A percentile compares a stretch with the other conserved stretches of the same genome.
These are phyloP conservation scores for Apiotrichum domesticum DNA, from an alignment of 1,284 basidiomycete genomes.

Conservation along the genomic window DNA sequence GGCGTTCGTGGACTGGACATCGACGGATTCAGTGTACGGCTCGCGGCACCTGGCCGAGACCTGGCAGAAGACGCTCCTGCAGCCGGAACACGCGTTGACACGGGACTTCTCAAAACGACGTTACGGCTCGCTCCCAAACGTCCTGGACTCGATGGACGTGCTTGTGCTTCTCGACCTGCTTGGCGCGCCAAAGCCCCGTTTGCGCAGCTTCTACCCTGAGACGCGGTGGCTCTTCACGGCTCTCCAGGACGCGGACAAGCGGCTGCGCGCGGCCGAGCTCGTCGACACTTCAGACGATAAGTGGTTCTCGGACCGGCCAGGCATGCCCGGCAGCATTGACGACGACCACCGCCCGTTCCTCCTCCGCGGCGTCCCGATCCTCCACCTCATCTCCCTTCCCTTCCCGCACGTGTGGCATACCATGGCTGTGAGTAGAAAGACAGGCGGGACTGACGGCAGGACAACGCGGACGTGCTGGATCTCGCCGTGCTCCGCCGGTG, in stretches of 20 bases:
- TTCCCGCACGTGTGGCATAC: conserved; percentile 93
- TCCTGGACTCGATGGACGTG: conserved; percentile 76
- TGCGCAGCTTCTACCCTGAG: conserved; percentile 74
- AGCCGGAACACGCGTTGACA: conserved; percentile 47
- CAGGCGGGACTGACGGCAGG: conserved; percentile 50
- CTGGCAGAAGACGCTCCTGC: conserved; percentile 67
- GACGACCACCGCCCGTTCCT: conserved; percentile 97
- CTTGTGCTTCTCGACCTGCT: conserved; percentile 84
- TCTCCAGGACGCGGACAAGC: conserved; percentile 61
- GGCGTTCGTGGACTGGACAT: conserved; percentile 86
- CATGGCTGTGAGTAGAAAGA: conserved; percentile 53
- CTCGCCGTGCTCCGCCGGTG: conserved; percentile 79
- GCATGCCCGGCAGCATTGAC: conserved; percentile 60
- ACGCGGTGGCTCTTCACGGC: conserved; percentile 86
- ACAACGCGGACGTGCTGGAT: conserved; percentile 81
- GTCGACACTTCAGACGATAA: conserved; percentile 26
- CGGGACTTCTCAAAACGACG: conserved; percentile 53
- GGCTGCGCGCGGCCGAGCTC: conserved; percentile 48
- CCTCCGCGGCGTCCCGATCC: conserved; percentile 70
- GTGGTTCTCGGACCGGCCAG: conserved; percentile 34
- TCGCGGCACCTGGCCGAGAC: conserved; percentile 78
- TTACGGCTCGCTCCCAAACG: conserved; percentile 54
- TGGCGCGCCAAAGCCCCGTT: conserved; percentile 63
- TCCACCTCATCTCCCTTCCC: conserved; percentile 84
- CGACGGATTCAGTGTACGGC: conserved; percentile 87